Evolutionary conservation across 108 stramenopile species (phyloP).

Genomic region (Pseudonitzschia delicatissima): DNA sequence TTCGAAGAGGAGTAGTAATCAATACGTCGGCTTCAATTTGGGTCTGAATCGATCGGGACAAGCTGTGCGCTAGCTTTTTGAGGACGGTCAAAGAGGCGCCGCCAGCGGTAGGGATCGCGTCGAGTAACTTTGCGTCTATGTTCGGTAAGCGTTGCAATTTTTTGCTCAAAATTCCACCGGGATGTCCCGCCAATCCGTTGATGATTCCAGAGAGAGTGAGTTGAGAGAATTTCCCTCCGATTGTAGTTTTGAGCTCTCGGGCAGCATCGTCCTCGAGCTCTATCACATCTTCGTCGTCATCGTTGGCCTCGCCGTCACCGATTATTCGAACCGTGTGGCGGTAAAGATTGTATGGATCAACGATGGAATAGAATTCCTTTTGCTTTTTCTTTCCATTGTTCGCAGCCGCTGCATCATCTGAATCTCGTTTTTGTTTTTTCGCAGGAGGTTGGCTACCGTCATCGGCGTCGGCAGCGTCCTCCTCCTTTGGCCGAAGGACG

Average conservation of each 20-base stretch:
- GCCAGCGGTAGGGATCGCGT: slow-evolving; percentile 23
- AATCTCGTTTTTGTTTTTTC: slow-evolving; percentile 12
- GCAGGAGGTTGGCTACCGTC: neutral
- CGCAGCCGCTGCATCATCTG: neutral
- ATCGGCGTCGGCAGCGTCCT: neutral
- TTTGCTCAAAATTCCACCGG: slow-evolving; percentile 49
- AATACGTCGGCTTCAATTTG: slow-evolving; percentile 75
- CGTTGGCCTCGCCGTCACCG: neutral
- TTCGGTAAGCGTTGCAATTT: neutral
- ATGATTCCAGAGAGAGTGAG: slow-evolving; percentile 68
- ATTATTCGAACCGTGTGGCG: slow-evolving; percentile 25
- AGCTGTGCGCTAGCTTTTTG: slow-evolving; percentile 24
- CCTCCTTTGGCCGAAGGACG: slow-evolving; percentile 5
- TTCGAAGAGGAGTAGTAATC: slow-evolving; percentile 76
- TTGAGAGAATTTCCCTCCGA: slow-evolving; percentile 62
- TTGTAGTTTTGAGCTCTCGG: slow-evolving; percentile 29
- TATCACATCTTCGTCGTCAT: slow-evolving; percentile 27
- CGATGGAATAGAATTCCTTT: slow-evolving; percentile 13
- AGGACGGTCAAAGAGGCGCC: slow-evolving; percentile 18
- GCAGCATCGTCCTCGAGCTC: slow-evolving; percentile 33
- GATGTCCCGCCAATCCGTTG: slow-evolving; percentile 61
- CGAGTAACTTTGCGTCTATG: neutral
- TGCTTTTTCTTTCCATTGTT: slow-evolving; percentile 9
- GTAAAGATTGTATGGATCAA: slow-evolving; percentile 34
- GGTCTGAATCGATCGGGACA: slow-evolving; percentile 34